Base-by-base conservation (phyloP, 305 asterid genomes). In the Striga hermonthica region DNA sequence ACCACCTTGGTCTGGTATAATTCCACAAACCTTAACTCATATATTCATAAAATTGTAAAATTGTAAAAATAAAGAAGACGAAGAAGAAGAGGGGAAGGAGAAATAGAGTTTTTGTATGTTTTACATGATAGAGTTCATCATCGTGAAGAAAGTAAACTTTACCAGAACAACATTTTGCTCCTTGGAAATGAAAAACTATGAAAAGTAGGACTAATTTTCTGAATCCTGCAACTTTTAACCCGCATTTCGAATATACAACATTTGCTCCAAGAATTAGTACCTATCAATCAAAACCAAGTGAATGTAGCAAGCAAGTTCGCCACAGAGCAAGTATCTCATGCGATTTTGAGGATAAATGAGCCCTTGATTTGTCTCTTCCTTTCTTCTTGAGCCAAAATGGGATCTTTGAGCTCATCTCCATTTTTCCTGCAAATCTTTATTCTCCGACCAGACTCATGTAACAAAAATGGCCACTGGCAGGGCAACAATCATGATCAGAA, bases 361-460 rank as follows among this genome's bases (percentile, higher is more conserved):
- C 71, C 79, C 65, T 35, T 61, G 10, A 7, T 22, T 22, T 22
- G 1, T 22, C 31, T 22, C 2, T 22, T 22, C 31, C 31, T 2
- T 22, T 22, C 2, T 2, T 22, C 2, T 2, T 22, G 31, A 60
- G 38, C 60, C 10, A 55, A 52, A 52, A 22, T 22, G 9, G 22
- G 60, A 55, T 40, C 7, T 31, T 61, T 47, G 6, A 56, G 15
- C 28, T 93, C 82, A 90, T 77, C 91, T 90, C 99, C 99, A 93
- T 80, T 90, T 93, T 59, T 90, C 99, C 86, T 93, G 97, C 68
- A 93, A 82, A 57, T 90, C 99, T 77, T 90, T 93, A 82, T 73
- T 88, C 83, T 93, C 95, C 0, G 99, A 93, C 95, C 86, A 86
- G 60, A 88, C 79, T 96, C 97, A 93, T 4, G 96, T 88, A n/a